These are phyloP conservation scores for Leccinum subrobustum DNA, from an alignment of 1,284 basidiomycete genomes.

Conservation along the genomic window DNA sequence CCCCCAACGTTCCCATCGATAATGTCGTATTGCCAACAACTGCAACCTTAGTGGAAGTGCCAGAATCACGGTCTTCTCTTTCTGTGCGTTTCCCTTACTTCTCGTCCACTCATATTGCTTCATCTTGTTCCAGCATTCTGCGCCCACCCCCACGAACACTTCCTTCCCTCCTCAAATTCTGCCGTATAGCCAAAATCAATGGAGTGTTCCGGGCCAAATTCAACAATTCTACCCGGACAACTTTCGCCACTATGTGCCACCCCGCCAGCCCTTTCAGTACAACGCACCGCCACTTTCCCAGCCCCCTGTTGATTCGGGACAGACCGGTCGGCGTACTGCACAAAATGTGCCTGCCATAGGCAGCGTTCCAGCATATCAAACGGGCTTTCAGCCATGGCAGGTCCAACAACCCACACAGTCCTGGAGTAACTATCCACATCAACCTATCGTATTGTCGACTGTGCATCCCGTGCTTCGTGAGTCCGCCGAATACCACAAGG, in stretches of 20 bases:
- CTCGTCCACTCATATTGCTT: constrained; percentile 7
- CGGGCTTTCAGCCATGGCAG: constrained; percentile 7
- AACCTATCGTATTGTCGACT: neutral
- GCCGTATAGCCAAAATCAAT: constrained; percentile 7
- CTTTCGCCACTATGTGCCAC: constrained; percentile 11
- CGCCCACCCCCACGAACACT: neutral
- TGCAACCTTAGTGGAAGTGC: constrained; percentile 32
- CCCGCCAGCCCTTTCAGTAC: constrained; percentile 3
- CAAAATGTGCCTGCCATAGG: constrained; percentile 11
- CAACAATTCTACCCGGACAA: constrained; percentile 5
- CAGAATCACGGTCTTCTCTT: constrained; percentile 18
- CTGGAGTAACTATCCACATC: constrained; percentile 15
- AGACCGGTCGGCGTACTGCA: constrained; percentile 12
- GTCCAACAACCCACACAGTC: constrained; percentile 11
- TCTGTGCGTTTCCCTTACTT: constrained; percentile 13
- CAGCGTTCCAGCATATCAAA: constrained; percentile 1
- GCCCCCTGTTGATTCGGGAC: constrained; percentile 2
- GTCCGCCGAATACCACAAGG: constrained; percentile 3
- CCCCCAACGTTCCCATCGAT: constrained; percentile 8
- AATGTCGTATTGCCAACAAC: constrained; percentile 30
- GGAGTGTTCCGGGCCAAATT: constrained; percentile 1
- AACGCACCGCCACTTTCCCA: neutral
- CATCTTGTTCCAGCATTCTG: constrained; percentile 13
- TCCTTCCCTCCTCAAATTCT: constrained; percentile 8
- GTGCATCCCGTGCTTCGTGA: constrained; percentile 9